Conservation (phyloP, 75 land plant genomes). For the Cunninghamia lanceolata region DNA sequence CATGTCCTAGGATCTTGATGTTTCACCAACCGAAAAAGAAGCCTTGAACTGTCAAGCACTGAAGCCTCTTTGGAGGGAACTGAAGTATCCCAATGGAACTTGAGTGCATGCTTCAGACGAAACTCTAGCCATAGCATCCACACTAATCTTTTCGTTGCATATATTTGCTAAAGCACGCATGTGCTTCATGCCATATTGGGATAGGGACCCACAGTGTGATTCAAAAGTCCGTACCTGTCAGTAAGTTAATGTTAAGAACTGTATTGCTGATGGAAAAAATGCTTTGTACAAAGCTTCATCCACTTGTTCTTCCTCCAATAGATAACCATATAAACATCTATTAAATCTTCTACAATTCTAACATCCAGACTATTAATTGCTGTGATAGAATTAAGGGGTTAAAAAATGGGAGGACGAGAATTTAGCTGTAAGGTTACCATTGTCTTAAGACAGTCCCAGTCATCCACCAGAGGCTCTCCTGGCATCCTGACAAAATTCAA, state of each 20-base stretch:
- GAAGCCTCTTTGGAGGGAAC: slow-evolving; percentile 28
- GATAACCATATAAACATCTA: background rate
- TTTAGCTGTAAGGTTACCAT: slow-evolving; percentile 42
- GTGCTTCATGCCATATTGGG: slow-evolving; percentile 88
- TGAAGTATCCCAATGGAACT: slow-evolving; percentile 46
- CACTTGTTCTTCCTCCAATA: background rate
- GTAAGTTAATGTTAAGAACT: background rate
- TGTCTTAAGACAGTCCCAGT: slow-evolving; percentile 84
- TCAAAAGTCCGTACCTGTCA: slow-evolving; percentile 54
- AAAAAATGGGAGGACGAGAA: background rate
- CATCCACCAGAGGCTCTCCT: slow-evolving; percentile 78
- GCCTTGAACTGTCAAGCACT: background rate
- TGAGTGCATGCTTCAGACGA: slow-evolving; percentile 51
- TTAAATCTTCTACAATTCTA: background rate
- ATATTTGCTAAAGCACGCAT: slow-evolving; percentile 87
- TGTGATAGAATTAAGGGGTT: background rate
- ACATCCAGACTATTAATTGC: background rate
- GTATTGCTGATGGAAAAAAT: background rate
- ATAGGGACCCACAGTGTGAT: slow-evolving; percentile 38
- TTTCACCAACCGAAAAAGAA: background rate
- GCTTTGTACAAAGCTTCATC: background rate
- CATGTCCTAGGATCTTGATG: background rate
- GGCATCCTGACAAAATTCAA: slow-evolving; percentile 40
- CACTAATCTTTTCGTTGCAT: slow-evolving; percentile 65
- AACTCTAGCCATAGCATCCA: slow-evolving; percentile 53